Evolutionary conservation across 176 grass and related monocot species (phyloP).

Genomic region (Aegilops speltoides): DNA sequence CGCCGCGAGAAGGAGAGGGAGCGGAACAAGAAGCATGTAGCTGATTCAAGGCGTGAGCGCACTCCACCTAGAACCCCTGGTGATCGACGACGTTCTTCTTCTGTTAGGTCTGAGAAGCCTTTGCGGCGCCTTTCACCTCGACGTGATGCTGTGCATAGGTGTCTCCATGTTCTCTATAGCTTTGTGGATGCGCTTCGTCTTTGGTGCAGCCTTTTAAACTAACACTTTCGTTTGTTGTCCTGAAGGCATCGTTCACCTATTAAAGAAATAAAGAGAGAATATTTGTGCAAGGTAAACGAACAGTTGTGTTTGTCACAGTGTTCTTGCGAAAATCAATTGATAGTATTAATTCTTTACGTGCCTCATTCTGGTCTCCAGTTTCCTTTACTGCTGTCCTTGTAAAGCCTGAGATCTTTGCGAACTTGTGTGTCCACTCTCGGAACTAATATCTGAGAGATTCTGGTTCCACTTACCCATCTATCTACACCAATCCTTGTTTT

Average conservation of each 20-base stretch:
- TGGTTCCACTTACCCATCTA: constrained; percentile 14
- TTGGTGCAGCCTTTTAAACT: constrained; percentile 80
- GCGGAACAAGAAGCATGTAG: constrained; percentile 66
- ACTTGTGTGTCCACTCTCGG: neutral
- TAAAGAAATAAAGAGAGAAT: constrained; percentile 99
- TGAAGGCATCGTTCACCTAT: constrained; percentile 99
- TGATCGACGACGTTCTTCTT: constrained; percentile 72
- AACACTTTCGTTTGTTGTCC: constrained; percentile 81
- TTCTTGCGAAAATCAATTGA: constrained; percentile 46
- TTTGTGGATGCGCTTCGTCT: constrained; percentile 72
- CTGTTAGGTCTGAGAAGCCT: constrained; percentile 67
- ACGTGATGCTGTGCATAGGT: constrained; percentile 89
- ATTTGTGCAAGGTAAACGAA: constrained; percentile 98
- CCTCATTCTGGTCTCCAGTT: constrained; percentile 33
- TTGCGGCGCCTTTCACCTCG: constrained; percentile 69
- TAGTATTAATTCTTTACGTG: constrained; percentile 24
- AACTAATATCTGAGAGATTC: neutral
- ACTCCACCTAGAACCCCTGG: constrained; percentile 62
- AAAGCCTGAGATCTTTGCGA: neutral
- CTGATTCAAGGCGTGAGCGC: constrained; percentile 68
- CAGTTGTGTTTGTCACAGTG: constrained; percentile 43
- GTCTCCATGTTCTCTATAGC: constrained; percentile 66
- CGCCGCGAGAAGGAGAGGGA: constrained; percentile 83
- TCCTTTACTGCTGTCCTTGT: constrained; percentile 22
- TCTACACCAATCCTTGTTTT: constrained; percentile 24